Base-by-base conservation (phyloP, 805 yeast genomes). In the Brettanomyces custersianus region DNA sequence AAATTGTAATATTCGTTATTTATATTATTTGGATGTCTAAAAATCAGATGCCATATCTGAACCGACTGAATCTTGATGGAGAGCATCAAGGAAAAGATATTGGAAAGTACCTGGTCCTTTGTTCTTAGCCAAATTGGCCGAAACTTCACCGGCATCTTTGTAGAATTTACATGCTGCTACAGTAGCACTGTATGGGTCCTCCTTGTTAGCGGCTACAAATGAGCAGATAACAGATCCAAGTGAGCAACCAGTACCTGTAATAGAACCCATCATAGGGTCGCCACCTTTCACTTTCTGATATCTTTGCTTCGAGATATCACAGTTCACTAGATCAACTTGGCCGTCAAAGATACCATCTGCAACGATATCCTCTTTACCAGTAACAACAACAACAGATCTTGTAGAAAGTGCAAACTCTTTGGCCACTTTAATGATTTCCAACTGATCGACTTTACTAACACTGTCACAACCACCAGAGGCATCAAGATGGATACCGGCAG, bases 231-330 rank as follows among this genome's bases (percentile, higher is more conserved):
- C 68, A 31, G 87, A 75, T 2, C 94, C 94, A 26, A 86, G 57
- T 0, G 90, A 72, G 43, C 95, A 86, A 0, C 95, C 95, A 2
- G 87, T 65, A 0, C 94, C 95, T 0, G 95, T 85, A 4, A 85
- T 70, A 9, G 60, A 52, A 0, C 79, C 78, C 80, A 85, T 77
- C 13, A 76, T 45, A 16, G 57, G 57, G 44, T 73, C 68, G 1
- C 92, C 86, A 5, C 88, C 90, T 7, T 47, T 39, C 4, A 77
- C 50, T 3, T 50, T 45, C 3, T 48, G 50, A 3, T 55, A 54
- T 19, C 55, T 51, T n/a, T 60, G 62, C 12, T 46, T 8, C 1
- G 19, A 15, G 7, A 37, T 18, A n/a, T 42, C 46, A 4, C 36
- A 21, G 45, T 43, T 36, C 45, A 45, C n/a, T 13, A 44, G 19